Base-by-base conservation (phyloP, 768 basidiomycete genomes). In the Strobilomyces confusus region DNA sequence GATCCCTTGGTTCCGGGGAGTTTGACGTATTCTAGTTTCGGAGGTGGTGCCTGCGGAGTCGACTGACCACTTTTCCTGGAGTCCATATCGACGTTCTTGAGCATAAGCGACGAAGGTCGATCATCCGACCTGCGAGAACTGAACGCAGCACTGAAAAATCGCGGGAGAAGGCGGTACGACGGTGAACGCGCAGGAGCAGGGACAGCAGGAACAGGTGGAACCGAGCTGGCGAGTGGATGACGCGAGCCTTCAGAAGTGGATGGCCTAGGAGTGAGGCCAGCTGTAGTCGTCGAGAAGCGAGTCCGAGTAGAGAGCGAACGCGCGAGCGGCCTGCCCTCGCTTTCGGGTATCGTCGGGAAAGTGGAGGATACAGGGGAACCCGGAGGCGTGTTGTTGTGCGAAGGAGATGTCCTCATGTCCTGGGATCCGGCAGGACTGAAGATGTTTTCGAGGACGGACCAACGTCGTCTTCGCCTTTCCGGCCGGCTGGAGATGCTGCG, bases 21-120 rank as follows among this genome's bases (percentile, higher is more conserved):
- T 70, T 95, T 95, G 52, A 94, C 87, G 62, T 92, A 94, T 68
- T 95, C 92, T 36, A 95, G 70, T 67, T 93, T 92, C 1, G 90
- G 89, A 11, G 90, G 85, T 20, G 89, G 84, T 3, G 80, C 71
- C 56, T 82, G 84, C 4, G 76, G 69, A 9, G 76, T 62, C 3
- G 70, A 49, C 1, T 73, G 70, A 11, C 68, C 55, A 29, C 67
- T 69, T 55, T 69, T 75, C 45, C 66, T 60, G 5, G 62, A 58
- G n/a, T 83, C 81, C 22, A 62, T 50, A 46, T 80, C 78, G 1
- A 65, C 51, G n/a, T 66, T 68, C 52, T 73, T 77, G 36, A 69
- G 55, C 29, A 69, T 55, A 22, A 69, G 63, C 2, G 66, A 52
- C 14, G 74, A 60, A 44, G 73, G 69, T 17, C 75, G 76, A 40